phyloP scores from a whole-genome alignment of 163 green algal genomes.

The Scenedesmus sp. region DNA sequence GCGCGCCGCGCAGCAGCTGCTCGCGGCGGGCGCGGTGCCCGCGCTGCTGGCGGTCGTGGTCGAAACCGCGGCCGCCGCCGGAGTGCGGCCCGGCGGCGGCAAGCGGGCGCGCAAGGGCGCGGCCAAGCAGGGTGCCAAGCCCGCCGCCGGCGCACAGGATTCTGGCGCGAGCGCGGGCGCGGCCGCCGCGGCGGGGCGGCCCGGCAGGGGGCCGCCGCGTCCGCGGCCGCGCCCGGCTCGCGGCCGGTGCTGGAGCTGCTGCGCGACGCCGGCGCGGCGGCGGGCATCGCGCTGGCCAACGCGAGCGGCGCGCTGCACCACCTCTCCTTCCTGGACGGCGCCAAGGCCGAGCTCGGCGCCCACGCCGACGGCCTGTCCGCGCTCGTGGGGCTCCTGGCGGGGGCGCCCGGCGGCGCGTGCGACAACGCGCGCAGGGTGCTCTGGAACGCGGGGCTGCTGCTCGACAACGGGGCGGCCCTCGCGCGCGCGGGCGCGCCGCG shows the following conservation, averaged over 20 bases:
- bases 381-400: constrained; percentile 42
- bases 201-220: no score
- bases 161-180: no score
- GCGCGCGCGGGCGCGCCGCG: constrained; percentile 25
- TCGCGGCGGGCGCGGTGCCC: constrained; percentile 36
- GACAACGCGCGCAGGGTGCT: constrained; percentile 57
- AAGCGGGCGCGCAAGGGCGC: no score
- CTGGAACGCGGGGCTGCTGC: constrained; percentile 60
- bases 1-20: constrained; percentile 12
- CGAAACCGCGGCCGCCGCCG: constrained; percentile 8
- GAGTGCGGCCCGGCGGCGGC: no score
- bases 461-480: constrained; percentile 39
- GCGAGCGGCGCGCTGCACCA: constrained; percentile 57
- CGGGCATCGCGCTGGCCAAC: constrained; percentile 33
- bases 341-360: constrained; percentile 52
- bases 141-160: background rate
- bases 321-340: constrained; percentile 60
- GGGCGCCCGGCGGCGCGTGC: constrained; percentile 43
- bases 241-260: no score
- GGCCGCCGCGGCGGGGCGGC: no score
- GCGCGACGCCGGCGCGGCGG: constrained; percentile 17
- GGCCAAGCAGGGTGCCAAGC: background rate
- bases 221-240: no score
- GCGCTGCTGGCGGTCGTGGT: constrained; percentile 8
- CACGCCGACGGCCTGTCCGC: background rate